phyloP scores from a whole-genome alignment of 2,329 filamentous ascomycete species.

The Claviceps pazoutovae region DNA sequence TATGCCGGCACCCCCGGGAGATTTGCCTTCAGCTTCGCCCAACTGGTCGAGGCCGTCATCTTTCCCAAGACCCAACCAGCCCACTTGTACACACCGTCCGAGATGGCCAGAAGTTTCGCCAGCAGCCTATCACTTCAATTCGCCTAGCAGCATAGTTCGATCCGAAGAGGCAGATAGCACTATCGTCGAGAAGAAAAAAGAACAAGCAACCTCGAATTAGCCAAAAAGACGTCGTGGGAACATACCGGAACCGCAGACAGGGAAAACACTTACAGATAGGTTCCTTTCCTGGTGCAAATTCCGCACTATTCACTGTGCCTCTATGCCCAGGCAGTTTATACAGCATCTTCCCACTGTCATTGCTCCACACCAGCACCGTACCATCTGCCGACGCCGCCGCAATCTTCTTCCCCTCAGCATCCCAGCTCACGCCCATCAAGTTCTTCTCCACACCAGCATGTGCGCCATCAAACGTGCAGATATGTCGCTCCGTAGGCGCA shows the following conservation, averaged over 20 bases:
- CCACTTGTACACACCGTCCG: neutral
- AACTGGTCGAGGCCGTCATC: neutral
- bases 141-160: constrained; percentile 68
- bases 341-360: constrained; percentile 71
- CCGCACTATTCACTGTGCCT: constrained; percentile 86
- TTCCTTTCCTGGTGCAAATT: constrained; percentile 74
- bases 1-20: neutral
- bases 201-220: constrained; percentile 18
- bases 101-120: neutral
- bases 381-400: constrained; percentile 83
- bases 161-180: constrained; percentile 87
- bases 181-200: constrained; percentile 22
- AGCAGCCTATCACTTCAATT: constrained; percentile 36
- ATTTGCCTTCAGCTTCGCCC: neutral
- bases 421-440: constrained; percentile 80
- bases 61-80: neutral
- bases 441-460: constrained; percentile 82
- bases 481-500: constrained; percentile 71
- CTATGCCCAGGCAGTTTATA: constrained; percentile 95
- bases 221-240: neutral
- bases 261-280: constrained; percentile 60
- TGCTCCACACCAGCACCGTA: constrained; percentile 84
- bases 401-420: constrained; percentile 70
- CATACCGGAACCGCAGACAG: neutral
- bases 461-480: constrained; percentile 87